Evolutionary conservation across 805 yeast genomes (phyloP).

Genomic region (Metschnikowia lochheadii): DNA sequence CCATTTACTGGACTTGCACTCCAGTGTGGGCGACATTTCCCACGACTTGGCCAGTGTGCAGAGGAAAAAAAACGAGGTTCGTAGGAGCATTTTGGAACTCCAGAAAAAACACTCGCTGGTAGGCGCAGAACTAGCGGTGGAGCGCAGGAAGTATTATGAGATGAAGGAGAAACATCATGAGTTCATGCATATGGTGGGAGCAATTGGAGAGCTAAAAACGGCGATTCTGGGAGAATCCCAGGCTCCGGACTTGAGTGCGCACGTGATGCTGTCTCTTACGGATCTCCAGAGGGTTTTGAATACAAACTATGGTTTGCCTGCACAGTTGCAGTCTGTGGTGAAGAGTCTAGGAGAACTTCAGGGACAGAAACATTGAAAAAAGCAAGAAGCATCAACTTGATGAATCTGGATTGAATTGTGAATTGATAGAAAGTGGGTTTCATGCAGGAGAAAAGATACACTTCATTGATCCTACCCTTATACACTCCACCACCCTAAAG

Average conservation of each 20-base stretch:
- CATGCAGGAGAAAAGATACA: too few species aligned
- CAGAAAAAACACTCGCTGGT: conserved; percentile 28
- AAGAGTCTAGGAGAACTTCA: neutral
- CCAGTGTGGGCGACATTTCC: conserved; percentile 30
- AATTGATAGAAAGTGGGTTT: too few species aligned
- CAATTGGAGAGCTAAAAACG: conserved; percentile 8
- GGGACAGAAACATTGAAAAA: too few species aligned
- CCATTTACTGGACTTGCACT: conserved; percentile 32
- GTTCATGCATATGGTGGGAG: conserved; percentile 12
- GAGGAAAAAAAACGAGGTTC: conserved; percentile 27
- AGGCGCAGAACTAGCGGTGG: conserved; percentile 28
- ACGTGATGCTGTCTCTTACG: neutral
- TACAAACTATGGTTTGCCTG: neutral
- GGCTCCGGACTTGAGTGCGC: neutral
- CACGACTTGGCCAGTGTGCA: conserved; percentile 28
- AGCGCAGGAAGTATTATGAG: conserved; percentile 21
- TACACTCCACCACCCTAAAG: too few species aligned
- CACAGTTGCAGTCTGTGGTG: neutral
- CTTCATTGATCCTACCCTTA: too few species aligned
- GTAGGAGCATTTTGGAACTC: conserved; percentile 29
- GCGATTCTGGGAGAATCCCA: neutral
- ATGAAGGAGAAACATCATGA: conserved; percentile 16
- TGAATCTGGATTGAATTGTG: too few species aligned
- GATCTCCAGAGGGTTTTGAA: conserved; percentile 1
- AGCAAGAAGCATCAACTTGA: too few species aligned